Percentiles rank a stretch among this genome's conserved stretches.
Conservation (phyloP, 106 monocot genomes). For the Acanthochlamys bracteata region DNA sequence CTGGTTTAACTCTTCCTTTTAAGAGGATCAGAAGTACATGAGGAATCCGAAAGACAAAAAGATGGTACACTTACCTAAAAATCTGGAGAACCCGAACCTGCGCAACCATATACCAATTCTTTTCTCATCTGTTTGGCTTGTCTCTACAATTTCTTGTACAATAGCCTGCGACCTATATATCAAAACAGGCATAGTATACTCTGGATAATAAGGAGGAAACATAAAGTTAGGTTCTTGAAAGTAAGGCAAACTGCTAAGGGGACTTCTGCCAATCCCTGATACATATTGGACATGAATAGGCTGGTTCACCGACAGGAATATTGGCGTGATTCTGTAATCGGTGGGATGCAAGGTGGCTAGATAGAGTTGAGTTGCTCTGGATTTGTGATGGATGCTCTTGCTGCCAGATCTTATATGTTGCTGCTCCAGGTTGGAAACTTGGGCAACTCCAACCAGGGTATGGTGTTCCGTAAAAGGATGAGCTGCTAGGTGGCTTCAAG, state of each 20-base stretch:
- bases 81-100: too few species aligned
- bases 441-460: conserved; percentile 19
- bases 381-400: conserved; percentile 20
- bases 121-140: conserved; percentile 9
- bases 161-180: conserved; percentile 14
- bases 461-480: conserved; percentile 17
- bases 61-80: too few species aligned
- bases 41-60: not conserved
- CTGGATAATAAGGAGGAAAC: conserved; percentile 4
- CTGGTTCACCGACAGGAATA: conserved; percentile 11
- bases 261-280: conserved; percentile 13
- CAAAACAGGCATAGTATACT: conserved; percentile 6
- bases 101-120: not conserved
- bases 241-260: conserved; percentile 12
- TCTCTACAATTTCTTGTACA: conserved; percentile 31
- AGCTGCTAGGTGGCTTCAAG: not conserved
- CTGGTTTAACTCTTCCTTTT: not conserved
- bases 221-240: conserved; percentile 10
- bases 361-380: conserved; percentile 10
- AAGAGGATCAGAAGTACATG: not conserved
- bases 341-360: conserved; percentile 2
- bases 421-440: conserved; percentile 18
- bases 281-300: conserved; percentile 22
- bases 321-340: conserved; percentile 14
- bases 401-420: conserved; percentile 38